Evolutionary conservation across 345 rosid species (phyloP).

Genomic region (Rhodomyrtus tomentosa): DNA sequence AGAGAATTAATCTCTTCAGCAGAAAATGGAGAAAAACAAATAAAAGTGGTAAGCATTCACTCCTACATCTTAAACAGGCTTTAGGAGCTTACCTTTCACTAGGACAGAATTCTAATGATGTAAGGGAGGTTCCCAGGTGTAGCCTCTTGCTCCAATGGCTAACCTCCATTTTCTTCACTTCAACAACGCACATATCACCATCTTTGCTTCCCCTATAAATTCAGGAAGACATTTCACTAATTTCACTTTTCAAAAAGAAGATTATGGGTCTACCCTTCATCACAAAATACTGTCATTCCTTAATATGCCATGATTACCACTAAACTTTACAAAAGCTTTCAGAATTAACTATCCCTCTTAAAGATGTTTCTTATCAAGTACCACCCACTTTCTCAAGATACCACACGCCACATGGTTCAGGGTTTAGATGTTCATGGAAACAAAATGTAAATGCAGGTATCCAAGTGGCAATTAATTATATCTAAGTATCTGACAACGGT

Average conservation of each 20-base stretch:
- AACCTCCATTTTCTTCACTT: slow-evolving; percentile 87
- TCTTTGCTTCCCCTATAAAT: slow-evolving; percentile 75
- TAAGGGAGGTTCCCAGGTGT: slow-evolving; percentile 63
- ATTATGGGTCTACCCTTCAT: not conserved
- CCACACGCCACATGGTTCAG: not conserved
- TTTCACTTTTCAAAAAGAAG: not conserved
- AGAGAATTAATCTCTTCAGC: not conserved
- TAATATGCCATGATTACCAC: not conserved
- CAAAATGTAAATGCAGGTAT: not conserved
- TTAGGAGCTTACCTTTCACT: slow-evolving; percentile 43
- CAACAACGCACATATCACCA: slow-evolving; percentile 74
- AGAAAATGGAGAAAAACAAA: not conserved
- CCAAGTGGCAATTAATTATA: not conserved
- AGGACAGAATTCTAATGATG: slow-evolving; percentile 78
- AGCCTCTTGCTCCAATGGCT: slow-evolving; percentile 86
- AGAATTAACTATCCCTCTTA: not conserved
- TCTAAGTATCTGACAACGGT: not conserved
- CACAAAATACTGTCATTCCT: not conserved
- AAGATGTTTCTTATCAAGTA: not conserved
- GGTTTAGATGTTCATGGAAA: not conserved
- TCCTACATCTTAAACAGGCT: not conserved
- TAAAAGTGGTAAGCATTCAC: not conserved
- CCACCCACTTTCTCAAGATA: not conserved
- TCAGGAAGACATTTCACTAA: not conserved
- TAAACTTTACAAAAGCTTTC: not conserved